A percentile compares a stretch with the other conserved stretches of the same genome.
phyloP scores from a whole-genome alignment of 495 filamentous ascomycete species.

The Polyplosphaeria fusca region DNA sequence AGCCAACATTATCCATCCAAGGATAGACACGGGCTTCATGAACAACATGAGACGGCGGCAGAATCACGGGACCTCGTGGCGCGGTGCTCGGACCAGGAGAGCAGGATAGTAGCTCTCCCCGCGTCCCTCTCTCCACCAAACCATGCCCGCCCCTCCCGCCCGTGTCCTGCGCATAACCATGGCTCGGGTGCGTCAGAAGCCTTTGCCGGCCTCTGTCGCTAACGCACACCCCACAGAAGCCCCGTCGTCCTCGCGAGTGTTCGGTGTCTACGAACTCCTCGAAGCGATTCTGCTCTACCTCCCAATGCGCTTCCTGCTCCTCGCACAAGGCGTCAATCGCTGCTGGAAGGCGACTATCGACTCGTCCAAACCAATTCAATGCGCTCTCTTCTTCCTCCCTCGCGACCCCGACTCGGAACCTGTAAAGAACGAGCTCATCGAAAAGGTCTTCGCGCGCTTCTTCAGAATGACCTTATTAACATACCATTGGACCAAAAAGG shows the following conservation, averaged over 20 bases:
- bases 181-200: too few relatives aligned
- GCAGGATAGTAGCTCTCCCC: too few relatives aligned
- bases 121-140: background rate
- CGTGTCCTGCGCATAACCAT: background rate
- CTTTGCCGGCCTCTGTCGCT: too few relatives aligned
- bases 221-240: too few relatives aligned
- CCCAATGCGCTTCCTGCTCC: constrained; percentile 20
- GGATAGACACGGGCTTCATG: too few relatives aligned
- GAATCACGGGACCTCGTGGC: too few relatives aligned
- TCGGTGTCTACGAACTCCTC: constrained; percentile 20
- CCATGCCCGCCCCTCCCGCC: background rate
- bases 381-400: constrained; percentile 2
- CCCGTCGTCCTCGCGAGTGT: background rate
- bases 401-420: background rate
- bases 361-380: constrained; percentile 12
- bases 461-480: background rate
- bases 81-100: too few relatives aligned
- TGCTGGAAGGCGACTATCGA: constrained; percentile 7
- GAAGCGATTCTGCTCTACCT: constrained; percentile 23
- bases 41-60: too few relatives aligned
- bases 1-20: too few relatives aligned
- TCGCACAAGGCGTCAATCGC: constrained; percentile 12
- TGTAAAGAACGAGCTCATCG: background rate
- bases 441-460: background rate
- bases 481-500: too few relatives aligned